Percentiles rank a stretch among this genome's conserved stretches.
Conservation (phyloP, 108 stramenopile species). For the Cyclotella cryptica region DNA sequence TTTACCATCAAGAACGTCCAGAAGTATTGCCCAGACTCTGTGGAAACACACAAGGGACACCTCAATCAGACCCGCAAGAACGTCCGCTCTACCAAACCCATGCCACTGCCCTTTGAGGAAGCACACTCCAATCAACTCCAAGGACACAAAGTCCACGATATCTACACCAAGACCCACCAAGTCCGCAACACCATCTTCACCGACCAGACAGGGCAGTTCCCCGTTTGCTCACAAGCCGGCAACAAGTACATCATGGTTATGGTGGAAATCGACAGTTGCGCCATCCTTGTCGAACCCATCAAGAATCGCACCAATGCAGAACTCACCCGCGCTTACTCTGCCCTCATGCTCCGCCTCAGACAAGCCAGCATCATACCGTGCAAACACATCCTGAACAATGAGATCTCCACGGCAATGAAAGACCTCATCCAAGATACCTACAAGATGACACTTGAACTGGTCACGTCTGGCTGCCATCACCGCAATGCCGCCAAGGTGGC, state of each 20-base stretch:
- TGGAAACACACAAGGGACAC: neutral
- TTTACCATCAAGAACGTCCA: neutral
- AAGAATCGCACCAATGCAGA: neutral
- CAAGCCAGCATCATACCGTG: neutral
- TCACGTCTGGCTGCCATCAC: neutral
- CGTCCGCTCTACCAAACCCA: neutral
- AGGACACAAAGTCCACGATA: too few relatives aligned
- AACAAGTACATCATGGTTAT: too few relatives aligned
- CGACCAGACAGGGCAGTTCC: neutral
- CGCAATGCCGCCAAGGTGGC: constrained; percentile 18
- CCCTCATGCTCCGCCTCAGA: neutral
- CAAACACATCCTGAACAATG: neutral
- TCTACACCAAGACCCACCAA: neutral
- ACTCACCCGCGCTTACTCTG: neutral
- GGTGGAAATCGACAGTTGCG: neutral
- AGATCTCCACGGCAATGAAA: neutral
- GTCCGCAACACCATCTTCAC: neutral
- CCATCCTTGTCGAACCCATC: neutral
- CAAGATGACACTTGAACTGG: neutral
- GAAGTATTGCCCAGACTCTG: neutral
- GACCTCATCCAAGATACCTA: neutral
- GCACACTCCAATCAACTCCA: neutral
- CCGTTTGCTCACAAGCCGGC: neutral
- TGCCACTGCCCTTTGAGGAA: neutral
- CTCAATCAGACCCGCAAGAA: too few relatives aligned